These are phyloP conservation scores for Paramecium sonneborni DNA, from an alignment of 73 alveolate genomes.

Conservation along the genomic window DNA sequence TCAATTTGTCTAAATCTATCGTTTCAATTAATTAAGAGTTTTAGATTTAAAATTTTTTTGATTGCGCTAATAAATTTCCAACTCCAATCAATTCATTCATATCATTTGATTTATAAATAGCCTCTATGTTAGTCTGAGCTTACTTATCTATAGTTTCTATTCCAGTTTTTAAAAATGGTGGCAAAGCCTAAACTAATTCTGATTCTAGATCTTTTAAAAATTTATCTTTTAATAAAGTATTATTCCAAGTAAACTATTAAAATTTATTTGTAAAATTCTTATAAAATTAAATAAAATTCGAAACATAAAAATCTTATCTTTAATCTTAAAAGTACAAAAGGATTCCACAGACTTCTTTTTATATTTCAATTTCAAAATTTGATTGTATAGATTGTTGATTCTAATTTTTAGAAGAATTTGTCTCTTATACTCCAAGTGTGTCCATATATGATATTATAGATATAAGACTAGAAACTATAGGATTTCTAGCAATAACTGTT, in stretches of 20 bases:
- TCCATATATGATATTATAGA: not conserved
- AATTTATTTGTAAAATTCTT: not conserved
- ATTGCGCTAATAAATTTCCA: not conserved
- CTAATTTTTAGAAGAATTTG: not conserved
- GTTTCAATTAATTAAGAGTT: not conserved
- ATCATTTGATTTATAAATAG: not conserved
- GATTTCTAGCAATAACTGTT: conserved; percentile 46
- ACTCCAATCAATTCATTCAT: conserved; percentile 44
- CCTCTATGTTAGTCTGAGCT: not conserved
- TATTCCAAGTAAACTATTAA: not conserved
- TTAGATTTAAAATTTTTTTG: not conserved
- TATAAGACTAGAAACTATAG: conserved; percentile 20
- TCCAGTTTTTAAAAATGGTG: conserved; percentile 50
- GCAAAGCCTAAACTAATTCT: conserved; percentile 22
- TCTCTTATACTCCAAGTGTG: not conserved
- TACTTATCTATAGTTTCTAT: conserved; percentile 10
- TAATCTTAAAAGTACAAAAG: conserved; percentile 38
- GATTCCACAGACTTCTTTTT: conserved; percentile 36
- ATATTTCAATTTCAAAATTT: conserved; percentile 12
- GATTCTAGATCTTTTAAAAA: conserved; percentile 34
- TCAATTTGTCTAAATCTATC: conserved; percentile 33
- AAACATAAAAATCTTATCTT: conserved; percentile 38
- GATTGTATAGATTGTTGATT: not conserved
- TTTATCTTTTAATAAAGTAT: not conserved
- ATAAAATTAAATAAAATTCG: conserved; percentile 14